These are phyloP conservation scores for Tulasnella sp. DNA, from an alignment of 768 basidiomycete genomes.

Conservation along the genomic window DNA sequence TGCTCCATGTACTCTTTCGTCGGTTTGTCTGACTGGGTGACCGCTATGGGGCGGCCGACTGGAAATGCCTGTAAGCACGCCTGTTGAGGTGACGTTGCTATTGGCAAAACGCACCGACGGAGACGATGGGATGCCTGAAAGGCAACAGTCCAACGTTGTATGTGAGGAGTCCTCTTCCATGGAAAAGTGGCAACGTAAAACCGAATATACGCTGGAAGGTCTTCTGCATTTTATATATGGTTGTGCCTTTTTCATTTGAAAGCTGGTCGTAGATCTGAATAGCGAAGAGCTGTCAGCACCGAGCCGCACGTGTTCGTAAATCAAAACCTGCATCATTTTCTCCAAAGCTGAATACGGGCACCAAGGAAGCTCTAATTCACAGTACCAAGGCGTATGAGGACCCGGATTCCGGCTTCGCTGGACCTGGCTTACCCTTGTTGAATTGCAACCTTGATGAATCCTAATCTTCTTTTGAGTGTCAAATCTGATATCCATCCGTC, in stretches of 20 bases:
- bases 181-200: conserved; percentile 96
- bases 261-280: conserved; percentile 91
- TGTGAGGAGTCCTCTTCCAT: conserved; percentile 90
- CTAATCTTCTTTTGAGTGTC: conserved; percentile 53
- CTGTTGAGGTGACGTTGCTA: neutral
- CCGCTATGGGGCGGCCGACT: conserved; percentile 90
- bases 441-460: conserved; percentile 93
- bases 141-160: conserved; percentile 97
- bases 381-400: no score
- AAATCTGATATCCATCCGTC: conserved; percentile 33
- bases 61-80: neutral
- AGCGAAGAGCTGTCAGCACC: neutral
- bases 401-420: no score
- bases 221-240: conserved; percentile 79
- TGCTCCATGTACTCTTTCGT: conserved; percentile 72
- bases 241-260: conserved; percentile 91
- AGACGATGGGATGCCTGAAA: conserved; percentile 90
- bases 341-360: conserved; percentile 97
- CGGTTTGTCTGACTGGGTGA: conserved; percentile 71
- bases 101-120: conserved; percentile 74
- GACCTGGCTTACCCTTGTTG: conserved; percentile 63
- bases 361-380: conserved; percentile 73
- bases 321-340: conserved; percentile 81
- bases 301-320: neutral
- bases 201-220: conserved; percentile 90